These are phyloP conservation scores for Beauveria australis DNA, from an alignment of 2,329 filamentous ascomycete species.

Conservation along the genomic window DNA sequence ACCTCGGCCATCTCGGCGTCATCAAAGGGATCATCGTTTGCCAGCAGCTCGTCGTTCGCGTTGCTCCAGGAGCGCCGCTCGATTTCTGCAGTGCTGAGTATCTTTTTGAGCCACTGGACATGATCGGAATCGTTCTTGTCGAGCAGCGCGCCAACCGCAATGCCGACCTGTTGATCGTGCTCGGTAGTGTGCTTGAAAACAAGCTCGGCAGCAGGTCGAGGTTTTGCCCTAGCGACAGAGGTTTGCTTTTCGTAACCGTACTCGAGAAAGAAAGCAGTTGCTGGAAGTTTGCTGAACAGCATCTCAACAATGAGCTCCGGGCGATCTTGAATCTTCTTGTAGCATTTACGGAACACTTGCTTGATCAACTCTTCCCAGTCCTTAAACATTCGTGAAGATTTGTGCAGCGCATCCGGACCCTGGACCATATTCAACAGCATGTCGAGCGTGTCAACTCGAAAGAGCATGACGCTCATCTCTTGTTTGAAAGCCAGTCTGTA, in stretches of 20 bases:
- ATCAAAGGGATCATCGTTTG: slow-evolving; percentile 25
- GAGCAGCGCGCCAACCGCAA: slow-evolving; percentile 70
- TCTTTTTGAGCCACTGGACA: slow-evolving; percentile 72
- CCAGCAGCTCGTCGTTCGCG: slow-evolving; percentile 53
- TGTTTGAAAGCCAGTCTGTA: slow-evolving; percentile 93
- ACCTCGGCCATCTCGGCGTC: slow-evolving; percentile 23
- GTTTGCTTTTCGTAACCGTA: slow-evolving; percentile 84
- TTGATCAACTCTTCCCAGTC: slow-evolving; percentile 89
- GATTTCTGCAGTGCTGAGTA: slow-evolving; percentile 57
- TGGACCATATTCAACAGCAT: slow-evolving; percentile 89
- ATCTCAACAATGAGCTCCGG: slow-evolving; percentile 84
- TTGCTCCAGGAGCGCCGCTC: slow-evolving; percentile 73
- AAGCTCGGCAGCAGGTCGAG: slow-evolving; percentile 68
- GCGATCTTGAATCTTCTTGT: slow-evolving; percentile 77
- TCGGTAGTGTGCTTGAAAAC: slow-evolving; percentile 70
- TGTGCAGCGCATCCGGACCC: slow-evolving; percentile 69
- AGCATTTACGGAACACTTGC: slow-evolving; percentile 73
- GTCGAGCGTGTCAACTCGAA: slow-evolving; percentile 81
- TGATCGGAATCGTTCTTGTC: slow-evolving; percentile 71
- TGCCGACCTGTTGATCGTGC: slow-evolving; percentile 63
- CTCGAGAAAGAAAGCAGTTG: slow-evolving; percentile 79
- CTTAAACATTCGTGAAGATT: slow-evolving; percentile 56
- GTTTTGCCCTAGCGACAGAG: slow-evolving; percentile 49
- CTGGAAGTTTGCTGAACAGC: slow-evolving; percentile 85
- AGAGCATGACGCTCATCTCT: slow-evolving; percentile 80